These are phyloP conservation scores for Fusarium anthophilum DNA, from an alignment of 2,329 filamentous ascomycete species.

Conservation along the genomic window DNA sequence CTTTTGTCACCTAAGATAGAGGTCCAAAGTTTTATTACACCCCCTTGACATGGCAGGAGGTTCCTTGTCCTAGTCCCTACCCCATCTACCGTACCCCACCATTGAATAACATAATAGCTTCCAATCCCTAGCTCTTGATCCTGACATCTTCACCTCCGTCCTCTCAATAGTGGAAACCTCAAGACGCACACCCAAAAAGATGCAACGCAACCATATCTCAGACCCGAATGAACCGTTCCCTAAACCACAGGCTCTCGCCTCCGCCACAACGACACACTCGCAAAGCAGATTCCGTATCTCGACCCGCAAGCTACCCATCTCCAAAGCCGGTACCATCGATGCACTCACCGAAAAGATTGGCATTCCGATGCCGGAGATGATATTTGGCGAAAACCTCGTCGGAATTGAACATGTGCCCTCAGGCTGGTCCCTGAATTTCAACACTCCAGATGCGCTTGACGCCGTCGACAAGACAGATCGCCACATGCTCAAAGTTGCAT, in stretches of 20 bases:
- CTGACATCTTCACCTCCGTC: background rate
- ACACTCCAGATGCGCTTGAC: conserved; percentile 87
- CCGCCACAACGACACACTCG: conserved; percentile 64
- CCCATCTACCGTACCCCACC: background rate
- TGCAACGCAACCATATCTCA: conserved; percentile 49
- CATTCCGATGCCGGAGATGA: conserved; percentile 97
- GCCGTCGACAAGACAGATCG: conserved; percentile 92
- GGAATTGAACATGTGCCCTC: conserved; percentile 75
- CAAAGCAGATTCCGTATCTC: conserved; percentile 78
- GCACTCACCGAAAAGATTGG: conserved; percentile 79
- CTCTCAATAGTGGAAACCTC: background rate
- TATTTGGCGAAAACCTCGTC: conserved; percentile 95
- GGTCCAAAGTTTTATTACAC: no score
- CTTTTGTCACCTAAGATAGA: no score
- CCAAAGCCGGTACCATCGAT: conserved; percentile 91
- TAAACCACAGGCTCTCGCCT: conserved; percentile 57
- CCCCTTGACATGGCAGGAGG: background rate
- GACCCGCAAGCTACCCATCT: conserved; percentile 91
- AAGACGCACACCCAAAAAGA: conserved; percentile 27
- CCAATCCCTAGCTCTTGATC: background rate
- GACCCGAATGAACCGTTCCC: conserved; percentile 65
- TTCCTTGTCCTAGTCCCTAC: conserved; percentile 4
- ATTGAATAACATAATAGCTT: background rate
- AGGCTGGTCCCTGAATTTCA: conserved; percentile 84
- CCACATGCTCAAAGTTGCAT: conserved; percentile 91